These are phyloP conservation scores for Clitopilus hobsonii DNA, from an alignment of 768 basidiomycete species.

Conservation along the genomic window DNA sequence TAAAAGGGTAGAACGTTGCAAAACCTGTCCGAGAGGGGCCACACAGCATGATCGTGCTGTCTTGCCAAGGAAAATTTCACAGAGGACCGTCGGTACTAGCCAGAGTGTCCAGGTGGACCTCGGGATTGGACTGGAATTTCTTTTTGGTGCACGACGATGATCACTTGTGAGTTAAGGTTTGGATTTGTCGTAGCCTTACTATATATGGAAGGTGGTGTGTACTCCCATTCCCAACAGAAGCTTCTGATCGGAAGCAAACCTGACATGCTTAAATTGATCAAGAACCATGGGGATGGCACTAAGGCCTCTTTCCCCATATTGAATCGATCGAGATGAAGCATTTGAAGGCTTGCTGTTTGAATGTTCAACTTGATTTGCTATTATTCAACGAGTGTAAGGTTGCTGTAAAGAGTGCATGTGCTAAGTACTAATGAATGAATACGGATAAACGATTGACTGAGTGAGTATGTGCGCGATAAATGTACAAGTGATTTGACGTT, in stretches of 20 bases:
- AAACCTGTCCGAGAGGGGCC: too few relatives aligned
- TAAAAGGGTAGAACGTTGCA: background rate
- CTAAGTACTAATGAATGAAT: background rate
- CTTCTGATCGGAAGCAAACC: slow-evolving; percentile 36
- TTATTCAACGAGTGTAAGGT: background rate
- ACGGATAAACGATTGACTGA: background rate
- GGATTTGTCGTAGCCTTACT: background rate
- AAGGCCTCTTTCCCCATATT: slow-evolving; percentile 1
- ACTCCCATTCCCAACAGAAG: slow-evolving; percentile 26
- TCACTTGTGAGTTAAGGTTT: background rate
- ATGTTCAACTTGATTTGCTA: background rate
- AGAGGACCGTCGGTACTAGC: too few relatives aligned
- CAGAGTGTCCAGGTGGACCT: slow-evolving; percentile 1
- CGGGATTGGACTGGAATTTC: background rate
- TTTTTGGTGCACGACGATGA: background rate
- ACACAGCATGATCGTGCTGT: too few relatives aligned
- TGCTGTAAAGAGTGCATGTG: background rate
- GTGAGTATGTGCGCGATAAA: background rate
- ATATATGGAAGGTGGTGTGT: slow-evolving; percentile 16
- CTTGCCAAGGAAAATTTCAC: background rate
- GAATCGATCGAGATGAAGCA: slow-evolving; percentile 5
- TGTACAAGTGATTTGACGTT: background rate
- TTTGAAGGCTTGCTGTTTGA: background rate
- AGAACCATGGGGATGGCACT: background rate
- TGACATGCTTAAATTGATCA: slow-evolving; percentile 1